Evolutionary conservation across 192 early-diverging fungal genomes (phyloP).

Genomic region (Phlyctochytrium bullatum): DNA sequence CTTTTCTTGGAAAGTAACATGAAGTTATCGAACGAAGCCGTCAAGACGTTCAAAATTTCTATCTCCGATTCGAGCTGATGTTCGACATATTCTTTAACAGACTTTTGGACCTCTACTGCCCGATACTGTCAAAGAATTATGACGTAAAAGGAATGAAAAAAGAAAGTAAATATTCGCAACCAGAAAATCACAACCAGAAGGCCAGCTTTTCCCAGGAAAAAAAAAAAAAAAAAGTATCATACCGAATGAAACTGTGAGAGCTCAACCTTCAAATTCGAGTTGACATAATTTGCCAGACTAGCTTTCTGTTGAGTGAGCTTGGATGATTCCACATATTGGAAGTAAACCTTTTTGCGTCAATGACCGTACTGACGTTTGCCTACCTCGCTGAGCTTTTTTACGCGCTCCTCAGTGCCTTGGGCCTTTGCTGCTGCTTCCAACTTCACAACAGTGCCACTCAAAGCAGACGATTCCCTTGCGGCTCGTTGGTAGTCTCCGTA

Average conservation of each 20-base stretch:
- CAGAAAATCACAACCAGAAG: too few relatives aligned
- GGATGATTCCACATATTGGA: constrained; percentile 10
- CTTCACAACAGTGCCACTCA: constrained; percentile 5
- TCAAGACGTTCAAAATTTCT: constrained; percentile 3
- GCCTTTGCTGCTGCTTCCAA: constrained; percentile 21
- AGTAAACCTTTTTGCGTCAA: constrained; percentile 14
- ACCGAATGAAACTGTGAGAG: constrained; percentile 19
- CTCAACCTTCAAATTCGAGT: constrained; percentile 11
- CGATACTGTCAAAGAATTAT: constrained; percentile 18
- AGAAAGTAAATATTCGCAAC: too few relatives aligned
- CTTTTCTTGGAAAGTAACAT: not conserved
- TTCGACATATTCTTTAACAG: constrained; percentile 8
- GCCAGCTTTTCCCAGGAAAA: too few relatives aligned
- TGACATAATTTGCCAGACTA: constrained; percentile 12
- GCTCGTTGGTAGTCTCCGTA: constrained; percentile 8
- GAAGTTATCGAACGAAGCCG: not conserved
- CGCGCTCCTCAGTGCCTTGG: constrained; percentile 19
- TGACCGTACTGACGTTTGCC: not conserved
- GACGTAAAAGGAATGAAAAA: not conserved
- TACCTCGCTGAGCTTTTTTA: constrained; percentile 29
- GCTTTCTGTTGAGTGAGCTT: constrained; percentile 15
- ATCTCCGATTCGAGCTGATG: constrained; percentile 13
- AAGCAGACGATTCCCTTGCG: not conserved
- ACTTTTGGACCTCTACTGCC: not conserved
- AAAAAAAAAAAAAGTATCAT: too few relatives aligned